Base-by-base conservation (phyloP, 352 stramenopile species). In the Elongisporangium anandrum region DNA sequence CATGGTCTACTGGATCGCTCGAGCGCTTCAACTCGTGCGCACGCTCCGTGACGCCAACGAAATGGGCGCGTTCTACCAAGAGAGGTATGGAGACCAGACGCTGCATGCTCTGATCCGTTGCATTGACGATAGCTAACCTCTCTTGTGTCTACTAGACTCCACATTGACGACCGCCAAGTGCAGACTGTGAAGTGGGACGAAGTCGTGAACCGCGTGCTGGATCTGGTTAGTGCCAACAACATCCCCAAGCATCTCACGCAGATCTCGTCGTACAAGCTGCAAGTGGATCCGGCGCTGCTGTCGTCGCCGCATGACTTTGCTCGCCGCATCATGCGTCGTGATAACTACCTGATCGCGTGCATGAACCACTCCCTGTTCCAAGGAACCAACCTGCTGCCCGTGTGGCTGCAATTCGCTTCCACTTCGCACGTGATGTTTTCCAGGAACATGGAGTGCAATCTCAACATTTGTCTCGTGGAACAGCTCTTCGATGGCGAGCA, bases 281-380 rank as follows among this genome's bases (percentile, higher is more conserved):
- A 95, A 52, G 81, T 96, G 54, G 74, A 94, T 22, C 87, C 92
- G 51, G 61, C 73, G 48, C 66, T 96, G 50, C 61, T 95, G 16
- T 72, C 74, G 26, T 89, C 82, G 24, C 75, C 89, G 7, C 89
- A 97, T 23, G 87, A 97, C 63, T 90, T 99, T 61, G 95, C 97
- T 1, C 79, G 93, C 58, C 91, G 97, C 51, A 99, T 99, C 70
- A 97, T 99, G 87, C 87, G 97, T 4, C 92, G 97, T 49, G 97
- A 99, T 56, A 99, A 99, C 74, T 99, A 98, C 70, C 68, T 99
- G 17, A 97, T 99, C 59, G 96, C 95, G 12, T 95, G 98, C 64
- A 97, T 99, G 77, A 99, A 99, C 75, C 80, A 96, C 55, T 73
- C 87, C 23, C 71, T 99, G 15, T 90, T 99, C 48, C 90, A 99